Conservation (phyloP, 352 stramenopile species). For the Pythium pectinolyticum region DNA sequence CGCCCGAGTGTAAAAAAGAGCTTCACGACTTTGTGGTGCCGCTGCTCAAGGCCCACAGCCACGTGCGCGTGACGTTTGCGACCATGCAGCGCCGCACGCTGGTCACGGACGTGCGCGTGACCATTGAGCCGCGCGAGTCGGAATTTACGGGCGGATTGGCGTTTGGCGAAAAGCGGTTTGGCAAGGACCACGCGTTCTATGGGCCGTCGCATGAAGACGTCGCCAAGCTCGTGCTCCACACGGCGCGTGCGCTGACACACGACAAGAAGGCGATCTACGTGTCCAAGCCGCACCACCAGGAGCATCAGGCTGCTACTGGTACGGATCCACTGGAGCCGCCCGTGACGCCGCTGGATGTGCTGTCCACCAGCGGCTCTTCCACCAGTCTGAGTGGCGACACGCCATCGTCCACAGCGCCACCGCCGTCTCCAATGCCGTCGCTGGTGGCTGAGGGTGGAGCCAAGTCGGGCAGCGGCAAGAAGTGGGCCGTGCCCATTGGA, state of each 20-base stretch:
- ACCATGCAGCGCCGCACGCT: constrained; percentile 72
- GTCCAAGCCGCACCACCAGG: constrained; percentile 55
- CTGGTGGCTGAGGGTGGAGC: too few species aligned
- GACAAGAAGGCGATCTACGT: constrained; percentile 71
- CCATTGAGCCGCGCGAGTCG: constrained; percentile 66
- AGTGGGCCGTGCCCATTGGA: constrained; percentile 55
- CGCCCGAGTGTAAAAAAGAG: constrained; percentile 53
- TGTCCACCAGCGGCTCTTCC: too few species aligned
- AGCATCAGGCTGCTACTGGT: constrained; percentile 17
- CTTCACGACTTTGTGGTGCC: constrained; percentile 64
- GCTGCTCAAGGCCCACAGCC: constrained; percentile 69
- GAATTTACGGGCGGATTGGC: constrained; percentile 57
- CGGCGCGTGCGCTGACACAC: constrained; percentile 44
- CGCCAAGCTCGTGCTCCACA: constrained; percentile 70
- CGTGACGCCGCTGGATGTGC: constrained; percentile 27
- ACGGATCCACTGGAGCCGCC: too few species aligned
- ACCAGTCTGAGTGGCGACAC: too few species aligned
- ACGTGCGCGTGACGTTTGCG: constrained; percentile 64
- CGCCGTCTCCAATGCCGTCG: too few species aligned
- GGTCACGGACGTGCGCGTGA: constrained; percentile 77
- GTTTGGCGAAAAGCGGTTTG: constrained; percentile 62
- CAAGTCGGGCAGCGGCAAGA: constrained; percentile 26
- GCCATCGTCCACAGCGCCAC: too few species aligned
- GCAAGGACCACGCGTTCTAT: constrained; percentile 66
- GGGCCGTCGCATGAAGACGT: constrained; percentile 67